Base-by-base conservation (phyloP, 2,329 filamentous ascomycete genomes). In the Esteya vermicola region DNA sequence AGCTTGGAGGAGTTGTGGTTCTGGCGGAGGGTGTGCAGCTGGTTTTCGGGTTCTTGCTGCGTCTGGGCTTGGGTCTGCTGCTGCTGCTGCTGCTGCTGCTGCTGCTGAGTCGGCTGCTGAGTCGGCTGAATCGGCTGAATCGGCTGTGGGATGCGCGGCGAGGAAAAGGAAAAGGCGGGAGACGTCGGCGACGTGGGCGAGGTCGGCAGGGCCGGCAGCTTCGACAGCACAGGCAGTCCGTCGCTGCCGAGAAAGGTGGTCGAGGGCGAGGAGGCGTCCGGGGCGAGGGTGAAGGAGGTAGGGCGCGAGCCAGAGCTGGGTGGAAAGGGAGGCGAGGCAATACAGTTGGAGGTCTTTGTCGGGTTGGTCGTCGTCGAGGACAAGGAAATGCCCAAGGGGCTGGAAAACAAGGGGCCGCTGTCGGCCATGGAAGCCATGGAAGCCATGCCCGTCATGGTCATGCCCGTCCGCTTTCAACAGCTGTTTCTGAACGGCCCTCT, bases 1-100 rank as follows among this genome's bases (percentile, higher is more conserved):
- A 72, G 56, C 49, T 72, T 73, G 45, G 69, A 73, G 31, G 68
- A 65, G 50, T 62, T 72, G 54, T 72, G 64, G 51, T 53, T 67
- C 47, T 68, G 66, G 40, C 69, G 67, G 54, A 72, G 69, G 33
- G 56, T 54, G 48, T 72, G 65, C 39, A 59, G 44, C 14, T 20
- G 28, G 44, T 40, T 52, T 44, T 37, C 44, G 35, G 45, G 10
- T 36, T n/a, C n/a, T n/a, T n/a, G n/a, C n/a, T n/a, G n/a, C n/a
- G n/a, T n/a, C n/a, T n/a, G n/a, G n/a, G n/a, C 10, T 30, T 21
- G 9, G 13, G 19, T 10, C 13, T 31, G 36, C 14, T 38, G 25
- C 5, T 6, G 36, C 19, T 32, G 25, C 19, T 21, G 37, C 12
- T 22, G 33, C 5, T 26, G 33, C 9, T 22, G 26, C 13, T 13